Evolutionary conservation across 352 stramenopile genomes (phyloP).

Genomic region (Lagenidium giganteum): DNA sequence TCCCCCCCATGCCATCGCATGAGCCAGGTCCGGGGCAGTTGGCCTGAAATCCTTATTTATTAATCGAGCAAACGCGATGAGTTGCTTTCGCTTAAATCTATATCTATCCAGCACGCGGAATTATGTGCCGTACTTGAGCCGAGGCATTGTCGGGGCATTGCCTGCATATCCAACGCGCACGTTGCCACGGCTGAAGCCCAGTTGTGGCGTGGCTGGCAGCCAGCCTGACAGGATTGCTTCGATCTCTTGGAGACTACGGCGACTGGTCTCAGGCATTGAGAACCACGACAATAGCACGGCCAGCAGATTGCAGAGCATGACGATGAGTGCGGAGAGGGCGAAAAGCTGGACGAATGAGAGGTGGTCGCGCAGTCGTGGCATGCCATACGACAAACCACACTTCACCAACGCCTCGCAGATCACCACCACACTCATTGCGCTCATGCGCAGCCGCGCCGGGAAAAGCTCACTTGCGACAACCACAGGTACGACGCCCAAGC

Average conservation of each 20-base stretch:
- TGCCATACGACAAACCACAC: conserved; percentile 23
- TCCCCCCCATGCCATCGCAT: no score
- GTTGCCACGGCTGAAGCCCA: conserved; percentile 28
- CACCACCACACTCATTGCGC: conserved; percentile 48
- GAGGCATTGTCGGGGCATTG: conserved; percentile 7
- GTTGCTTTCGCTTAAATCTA: no score
- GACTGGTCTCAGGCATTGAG: conserved; percentile 60
- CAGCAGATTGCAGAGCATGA: conserved; percentile 36
- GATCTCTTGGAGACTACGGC: conserved; percentile 60
- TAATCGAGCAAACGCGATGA: no score
- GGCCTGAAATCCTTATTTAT: no score
- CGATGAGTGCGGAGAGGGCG: conserved; percentile 19
- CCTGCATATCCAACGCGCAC: conserved; percentile 40
- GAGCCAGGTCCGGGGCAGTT: no score
- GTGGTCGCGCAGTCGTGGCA: conserved; percentile 23
- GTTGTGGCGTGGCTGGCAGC: conserved; percentile 45
- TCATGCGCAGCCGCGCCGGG: conserved; percentile 45
- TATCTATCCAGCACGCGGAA: no score
- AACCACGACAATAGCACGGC: conserved; percentile 37
- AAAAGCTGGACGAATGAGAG: conserved; percentile 24
- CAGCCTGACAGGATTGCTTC: conserved; percentile 59
- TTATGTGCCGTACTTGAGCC: conserved; percentile 13
- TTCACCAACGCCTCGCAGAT: conserved; percentile 42
- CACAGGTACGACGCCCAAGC: conserved; percentile 40
- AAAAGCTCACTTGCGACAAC: conserved; percentile 59